Conservation (phyloP, 2,329 filamentous ascomycete species). For the Xylariaceae sp. region DNA sequence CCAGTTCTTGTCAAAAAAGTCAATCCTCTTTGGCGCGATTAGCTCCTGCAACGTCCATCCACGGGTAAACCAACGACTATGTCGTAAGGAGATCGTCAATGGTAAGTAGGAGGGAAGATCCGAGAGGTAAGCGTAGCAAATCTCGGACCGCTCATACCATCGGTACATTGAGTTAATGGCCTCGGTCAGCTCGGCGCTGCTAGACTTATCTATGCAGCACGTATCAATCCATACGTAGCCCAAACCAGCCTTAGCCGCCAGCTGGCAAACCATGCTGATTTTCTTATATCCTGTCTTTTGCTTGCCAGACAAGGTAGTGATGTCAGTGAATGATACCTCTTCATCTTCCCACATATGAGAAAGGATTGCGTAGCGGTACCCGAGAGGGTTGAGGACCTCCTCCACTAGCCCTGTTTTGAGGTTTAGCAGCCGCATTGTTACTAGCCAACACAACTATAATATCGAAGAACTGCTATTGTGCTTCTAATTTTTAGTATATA, state of each 20-base stretch:
- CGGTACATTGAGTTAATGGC: too few relatives aligned
- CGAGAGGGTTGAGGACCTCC: constrained; percentile 6
- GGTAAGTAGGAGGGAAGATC: constrained; percentile 5
- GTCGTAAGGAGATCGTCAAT: neutral
- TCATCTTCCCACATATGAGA: constrained; percentile 6
- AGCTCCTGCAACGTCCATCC: too few relatives aligned
- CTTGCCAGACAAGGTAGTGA: neutral
- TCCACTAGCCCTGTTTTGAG: neutral
- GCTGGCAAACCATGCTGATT: constrained; percentile 1
- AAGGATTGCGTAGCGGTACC: constrained; percentile 5
- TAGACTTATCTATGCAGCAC: constrained; percentile 12
- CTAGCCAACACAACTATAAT: too few relatives aligned
- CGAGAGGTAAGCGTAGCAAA: constrained; percentile 14
- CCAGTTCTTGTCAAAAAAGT: constrained; percentile 7
- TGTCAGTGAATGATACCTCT: neutral
- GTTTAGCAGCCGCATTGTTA: constrained; percentile 5
- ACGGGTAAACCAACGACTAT: constrained; percentile 3
- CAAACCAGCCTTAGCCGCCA: constrained; percentile 1
- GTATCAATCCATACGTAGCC: constrained; percentile 12
- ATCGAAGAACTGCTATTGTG: too few relatives aligned
- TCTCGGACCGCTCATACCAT: constrained; percentile 3
- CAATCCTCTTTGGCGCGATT: constrained; percentile 3
- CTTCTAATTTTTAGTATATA: too few relatives aligned
- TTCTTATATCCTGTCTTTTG: constrained; percentile 6
- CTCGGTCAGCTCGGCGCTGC: constrained; percentile 8